These are phyloP conservation scores for Clathrospora elynae DNA, from an alignment of 2,329 filamentous ascomycete species.

Conservation along the genomic window DNA sequence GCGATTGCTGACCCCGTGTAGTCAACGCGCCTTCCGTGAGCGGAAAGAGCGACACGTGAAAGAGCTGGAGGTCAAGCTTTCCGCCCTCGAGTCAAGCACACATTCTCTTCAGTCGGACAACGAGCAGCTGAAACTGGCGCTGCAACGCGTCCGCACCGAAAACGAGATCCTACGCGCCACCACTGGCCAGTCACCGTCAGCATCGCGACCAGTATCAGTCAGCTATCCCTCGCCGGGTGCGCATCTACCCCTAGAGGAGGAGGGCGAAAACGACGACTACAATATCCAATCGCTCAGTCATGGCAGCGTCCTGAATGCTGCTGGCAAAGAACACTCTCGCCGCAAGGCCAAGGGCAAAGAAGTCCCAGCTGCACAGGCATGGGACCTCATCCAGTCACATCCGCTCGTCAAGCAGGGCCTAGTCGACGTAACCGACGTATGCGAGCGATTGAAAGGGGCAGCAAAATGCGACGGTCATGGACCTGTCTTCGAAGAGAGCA, in stretches of 20 bases:
- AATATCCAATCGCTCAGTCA: conserved; percentile 38
- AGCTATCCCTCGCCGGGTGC: conserved; percentile 49
- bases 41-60: conserved; percentile 94
- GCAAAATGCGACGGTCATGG: conserved; percentile 84
- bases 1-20: conserved; percentile 48
- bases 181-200: conserved; percentile 55
- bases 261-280: conserved; percentile 32
- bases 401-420: conserved; percentile 75
- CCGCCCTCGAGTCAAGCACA: conserved; percentile 74
- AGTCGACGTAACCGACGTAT: conserved; percentile 81
- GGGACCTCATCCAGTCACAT: conserved; percentile 87
- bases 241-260: conserved; percentile 29
- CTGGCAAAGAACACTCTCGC: conserved; percentile 36
- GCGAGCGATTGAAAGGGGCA: conserved; percentile 73
- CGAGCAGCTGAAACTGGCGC: conserved; percentile 79
- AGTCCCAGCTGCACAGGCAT: conserved; percentile 61
- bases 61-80: conserved; percentile 86
- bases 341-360: conserved; percentile 32
- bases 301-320: conserved; percentile 40
- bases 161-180: conserved; percentile 92
- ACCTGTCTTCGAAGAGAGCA: conserved; percentile 81
- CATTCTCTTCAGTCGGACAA: conserved; percentile 79
- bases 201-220: conserved; percentile 46
- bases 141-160: conserved; percentile 84
- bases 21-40: conserved; percentile 94